A percentile compares a stretch with the other conserved stretches of the same genome.
These are phyloP conservation scores for Dillenia turbinata DNA, from an alignment of 164 flowering plant genomes.

Conservation along the genomic window DNA sequence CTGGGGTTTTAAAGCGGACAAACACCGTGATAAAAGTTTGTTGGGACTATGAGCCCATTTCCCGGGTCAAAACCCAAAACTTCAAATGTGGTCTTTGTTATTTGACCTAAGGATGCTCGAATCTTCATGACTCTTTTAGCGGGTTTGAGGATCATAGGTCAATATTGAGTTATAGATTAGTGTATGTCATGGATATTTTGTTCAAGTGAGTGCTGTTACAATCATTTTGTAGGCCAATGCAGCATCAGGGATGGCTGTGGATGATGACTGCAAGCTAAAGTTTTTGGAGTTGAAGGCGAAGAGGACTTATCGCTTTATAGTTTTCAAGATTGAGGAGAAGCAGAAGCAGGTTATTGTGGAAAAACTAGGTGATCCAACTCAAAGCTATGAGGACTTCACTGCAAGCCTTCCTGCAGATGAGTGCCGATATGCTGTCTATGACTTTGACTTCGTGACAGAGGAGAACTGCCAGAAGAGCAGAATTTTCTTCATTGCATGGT, in stretches of 20 bases:
- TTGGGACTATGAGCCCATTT: too few relatives aligned
- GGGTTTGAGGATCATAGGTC: too few relatives aligned
- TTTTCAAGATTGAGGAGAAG: constrained; percentile 30
- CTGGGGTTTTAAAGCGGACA: too few relatives aligned
- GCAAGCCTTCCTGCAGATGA: constrained; percentile 24
- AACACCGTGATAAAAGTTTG: too few relatives aligned
- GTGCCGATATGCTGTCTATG: constrained; percentile 29
- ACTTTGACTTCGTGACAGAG: constrained; percentile 24
- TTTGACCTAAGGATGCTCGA: too few relatives aligned
- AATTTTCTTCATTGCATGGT: constrained; percentile 26
- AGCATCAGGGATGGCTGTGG: constrained; percentile 29
- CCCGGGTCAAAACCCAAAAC: too few relatives aligned
- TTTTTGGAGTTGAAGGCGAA: constrained; percentile 31
- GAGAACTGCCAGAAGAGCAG: constrained; percentile 23
- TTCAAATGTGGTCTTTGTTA: too few relatives aligned
- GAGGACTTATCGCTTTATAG: constrained; percentile 27
- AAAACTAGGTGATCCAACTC: constrained; percentile 23
- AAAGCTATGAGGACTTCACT: constrained; percentile 26
- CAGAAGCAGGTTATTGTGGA: constrained; percentile 26
- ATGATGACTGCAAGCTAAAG: constrained; percentile 31
- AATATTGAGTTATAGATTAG: too few relatives aligned
- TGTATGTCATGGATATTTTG: too few relatives aligned
- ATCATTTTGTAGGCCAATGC: constrained; percentile 17
- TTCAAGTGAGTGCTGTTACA: too few relatives aligned
- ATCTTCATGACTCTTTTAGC: too few relatives aligned